A percentile compares a stretch with the other conserved stretches of the same genome.
These are phyloP conservation scores for Pseudohyphozyma bogoriensis DNA, from an alignment of 768 basidiomycete species.

Conservation along the genomic window DNA sequence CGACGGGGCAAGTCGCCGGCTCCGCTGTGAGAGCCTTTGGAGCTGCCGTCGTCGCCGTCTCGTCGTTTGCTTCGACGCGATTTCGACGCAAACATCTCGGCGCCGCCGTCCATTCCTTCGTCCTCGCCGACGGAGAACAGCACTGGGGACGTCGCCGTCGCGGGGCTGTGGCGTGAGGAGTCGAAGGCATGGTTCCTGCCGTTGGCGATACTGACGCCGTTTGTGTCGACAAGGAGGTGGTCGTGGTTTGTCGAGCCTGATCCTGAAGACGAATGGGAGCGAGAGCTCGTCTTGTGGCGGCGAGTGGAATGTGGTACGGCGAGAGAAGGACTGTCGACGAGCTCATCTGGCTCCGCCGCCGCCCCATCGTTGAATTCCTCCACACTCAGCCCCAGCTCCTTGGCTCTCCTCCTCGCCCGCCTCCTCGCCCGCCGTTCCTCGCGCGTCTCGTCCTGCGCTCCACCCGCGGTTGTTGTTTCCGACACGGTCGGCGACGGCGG, in stretches of 20 bases:
- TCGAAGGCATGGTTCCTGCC: slow-evolving; percentile 1
- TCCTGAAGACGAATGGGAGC: background rate
- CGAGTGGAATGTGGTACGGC: background rate
- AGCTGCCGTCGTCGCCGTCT: background rate
- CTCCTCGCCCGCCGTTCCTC: slow-evolving; percentile 1
- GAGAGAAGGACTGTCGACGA: background rate
- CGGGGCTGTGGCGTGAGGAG: background rate
- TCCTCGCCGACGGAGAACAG: background rate
- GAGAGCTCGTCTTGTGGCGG: background rate
- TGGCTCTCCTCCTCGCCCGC: background rate
- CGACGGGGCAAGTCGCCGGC: no score
- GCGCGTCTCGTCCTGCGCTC: background rate
- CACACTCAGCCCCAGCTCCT: slow-evolving; percentile 10
- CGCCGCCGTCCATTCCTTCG: background rate
- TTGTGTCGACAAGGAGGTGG: background rate
- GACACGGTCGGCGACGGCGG: background rate
- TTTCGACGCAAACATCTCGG: background rate
- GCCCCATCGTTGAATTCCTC: slow-evolving; percentile 12
- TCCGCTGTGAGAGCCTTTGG: background rate
- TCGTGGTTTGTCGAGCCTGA: background rate
- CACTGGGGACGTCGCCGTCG: background rate
- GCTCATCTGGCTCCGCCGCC: background rate
- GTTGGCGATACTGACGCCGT: background rate
- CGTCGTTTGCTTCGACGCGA: background rate
- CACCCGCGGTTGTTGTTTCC: background rate